phyloP scores from a whole-genome alignment of 164 flowering plant species.

The Macadamia integrifolia region DNA sequence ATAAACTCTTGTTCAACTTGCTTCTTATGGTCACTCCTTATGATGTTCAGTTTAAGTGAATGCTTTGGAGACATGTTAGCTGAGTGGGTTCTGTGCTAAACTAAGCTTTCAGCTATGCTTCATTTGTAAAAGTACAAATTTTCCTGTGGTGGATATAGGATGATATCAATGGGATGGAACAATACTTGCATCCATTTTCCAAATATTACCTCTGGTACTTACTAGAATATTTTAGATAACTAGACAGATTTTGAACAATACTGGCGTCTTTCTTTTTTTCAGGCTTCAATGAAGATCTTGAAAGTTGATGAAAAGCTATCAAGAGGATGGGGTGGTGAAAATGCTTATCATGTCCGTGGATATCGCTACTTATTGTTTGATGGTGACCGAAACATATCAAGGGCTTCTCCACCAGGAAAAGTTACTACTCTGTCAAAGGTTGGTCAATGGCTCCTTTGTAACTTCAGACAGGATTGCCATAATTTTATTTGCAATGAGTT shows the following conservation, averaged over 20 bases:
- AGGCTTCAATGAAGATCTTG: conserved; percentile 70
- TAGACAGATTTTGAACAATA: no score
- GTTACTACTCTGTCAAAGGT: conserved; percentile 92
- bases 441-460: conserved; percentile 3
- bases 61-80: background rate
- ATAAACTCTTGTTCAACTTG: no score
- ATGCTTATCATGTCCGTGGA: conserved; percentile 95
- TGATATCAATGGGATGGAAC: conserved; percentile 1
- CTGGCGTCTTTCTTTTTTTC: conserved; percentile 1
- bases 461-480: no score
- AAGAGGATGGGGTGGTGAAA: conserved; percentile 98
- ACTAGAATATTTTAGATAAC: background rate
- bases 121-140: background rate
- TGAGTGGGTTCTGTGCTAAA: background rate
- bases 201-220: background rate
- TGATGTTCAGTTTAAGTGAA: no score
- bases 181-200: background rate
- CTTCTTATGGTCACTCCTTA: no score
- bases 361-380: conserved; percentile 87
- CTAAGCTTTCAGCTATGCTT: background rate
- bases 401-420: conserved; percentile 94
- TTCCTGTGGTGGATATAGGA: background rate
- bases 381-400: conserved; percentile 60
- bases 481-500: background rate
- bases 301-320: conserved; percentile 92